Percentiles rank a stretch among this genome's conserved stretches.
Evolutionary conservation across 192 early-diverging fungal species (phyloP).

Genomic region (Rhizophagus sp.): DNA sequence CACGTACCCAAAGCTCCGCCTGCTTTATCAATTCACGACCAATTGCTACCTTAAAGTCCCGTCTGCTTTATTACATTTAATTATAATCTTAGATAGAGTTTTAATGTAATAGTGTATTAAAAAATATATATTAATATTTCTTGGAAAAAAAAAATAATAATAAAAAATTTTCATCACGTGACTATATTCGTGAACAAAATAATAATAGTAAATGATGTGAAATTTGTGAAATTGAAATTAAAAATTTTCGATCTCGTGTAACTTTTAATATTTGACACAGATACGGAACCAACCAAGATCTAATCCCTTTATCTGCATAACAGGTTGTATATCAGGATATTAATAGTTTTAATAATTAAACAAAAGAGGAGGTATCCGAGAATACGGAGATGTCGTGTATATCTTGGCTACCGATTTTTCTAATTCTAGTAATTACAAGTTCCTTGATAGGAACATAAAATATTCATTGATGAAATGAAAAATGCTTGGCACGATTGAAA

Average conservation of each 20-base stretch:
- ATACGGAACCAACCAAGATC: background rate
- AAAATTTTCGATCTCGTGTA: background rate
- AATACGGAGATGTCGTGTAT: background rate
- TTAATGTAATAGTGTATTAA: too few species aligned
- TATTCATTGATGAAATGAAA: background rate
- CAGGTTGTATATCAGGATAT: background rate
- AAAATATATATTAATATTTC: too few species aligned
- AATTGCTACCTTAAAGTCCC: too few species aligned
- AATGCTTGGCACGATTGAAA: background rate
- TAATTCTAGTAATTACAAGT: background rate
- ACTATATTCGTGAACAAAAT: too few species aligned
- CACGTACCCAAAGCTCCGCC: slow-evolving; percentile 58
- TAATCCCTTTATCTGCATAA: background rate
- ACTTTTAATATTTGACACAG: background rate
- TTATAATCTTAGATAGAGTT: too few species aligned
- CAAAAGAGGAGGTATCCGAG: background rate
- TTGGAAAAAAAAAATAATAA: too few species aligned
- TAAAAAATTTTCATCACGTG: background rate
- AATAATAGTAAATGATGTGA: background rate
- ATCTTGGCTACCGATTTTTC: background rate
- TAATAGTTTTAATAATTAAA: background rate
- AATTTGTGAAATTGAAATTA: too few species aligned
- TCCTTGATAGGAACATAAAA: background rate
- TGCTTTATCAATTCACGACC: background rate
- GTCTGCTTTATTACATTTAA: too few species aligned